phyloP scores from a whole-genome alignment of 176 grass and related monocot species.

The sorghum (Sorghum bicolor) region DNA sequence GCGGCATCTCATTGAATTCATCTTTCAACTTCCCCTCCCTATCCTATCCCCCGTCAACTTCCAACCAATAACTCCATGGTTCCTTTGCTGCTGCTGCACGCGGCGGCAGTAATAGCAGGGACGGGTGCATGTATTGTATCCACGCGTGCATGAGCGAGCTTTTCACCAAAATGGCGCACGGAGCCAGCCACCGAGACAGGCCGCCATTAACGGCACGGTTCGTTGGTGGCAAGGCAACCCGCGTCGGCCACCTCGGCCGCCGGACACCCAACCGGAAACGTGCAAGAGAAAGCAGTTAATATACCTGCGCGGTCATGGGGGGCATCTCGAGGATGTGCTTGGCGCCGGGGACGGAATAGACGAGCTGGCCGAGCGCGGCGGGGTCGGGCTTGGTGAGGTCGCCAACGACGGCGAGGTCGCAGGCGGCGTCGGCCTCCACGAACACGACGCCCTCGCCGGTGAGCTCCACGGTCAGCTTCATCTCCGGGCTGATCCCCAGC shows the following conservation, averaged over 20 bases:
- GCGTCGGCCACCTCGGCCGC: not conserved
- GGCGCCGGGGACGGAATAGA: slow-evolving; percentile 73
- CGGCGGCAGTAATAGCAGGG: not conserved
- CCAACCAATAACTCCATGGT: not conserved
- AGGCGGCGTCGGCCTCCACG: slow-evolving; percentile 78
- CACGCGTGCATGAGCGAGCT: not conserved
- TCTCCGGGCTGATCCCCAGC: slow-evolving; percentile 65
- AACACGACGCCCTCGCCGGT: slow-evolving; percentile 79
- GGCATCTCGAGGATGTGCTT: slow-evolving; percentile 96
- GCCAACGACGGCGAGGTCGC: slow-evolving; percentile 57
- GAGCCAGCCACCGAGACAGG: not conserved
- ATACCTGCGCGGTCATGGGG: slow-evolving; percentile 75
- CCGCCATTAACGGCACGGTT: not conserved
- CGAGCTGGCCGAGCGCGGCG: slow-evolving; percentile 69
- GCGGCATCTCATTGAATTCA: not conserved
- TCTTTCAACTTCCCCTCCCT: not conserved
- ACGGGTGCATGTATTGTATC: not conserved
- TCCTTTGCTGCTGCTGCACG: not conserved
- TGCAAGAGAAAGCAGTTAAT: slow-evolving; percentile 8
- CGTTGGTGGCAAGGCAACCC: not conserved
- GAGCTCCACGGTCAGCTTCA: slow-evolving; percentile 81
- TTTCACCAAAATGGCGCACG: not conserved
- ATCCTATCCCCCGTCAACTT: not conserved
- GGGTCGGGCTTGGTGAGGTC: slow-evolving; percentile 76
- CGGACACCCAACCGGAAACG: not conserved